Conservation (phyloP, 2,329 filamentous ascomycete genomes). For the Nigrograna mackinnonii region DNA sequence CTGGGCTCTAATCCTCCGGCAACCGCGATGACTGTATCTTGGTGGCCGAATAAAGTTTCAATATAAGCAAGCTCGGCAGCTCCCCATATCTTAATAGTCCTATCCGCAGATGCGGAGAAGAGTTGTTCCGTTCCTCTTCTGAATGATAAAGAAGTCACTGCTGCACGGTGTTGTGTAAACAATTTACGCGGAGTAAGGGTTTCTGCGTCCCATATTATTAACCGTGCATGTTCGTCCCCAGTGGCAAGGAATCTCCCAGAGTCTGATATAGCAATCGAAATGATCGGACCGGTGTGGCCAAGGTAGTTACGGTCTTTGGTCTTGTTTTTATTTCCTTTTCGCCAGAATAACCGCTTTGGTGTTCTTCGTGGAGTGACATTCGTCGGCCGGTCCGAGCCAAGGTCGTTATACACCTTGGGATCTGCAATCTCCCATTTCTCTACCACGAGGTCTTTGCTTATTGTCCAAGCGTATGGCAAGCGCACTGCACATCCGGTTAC, state of each 20-base stretch:
- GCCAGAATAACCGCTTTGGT: constrained; percentile 66
- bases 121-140: constrained; percentile 85
- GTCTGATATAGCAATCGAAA: constrained; percentile 82
- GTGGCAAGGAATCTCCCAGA: constrained; percentile 92
- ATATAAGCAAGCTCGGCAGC: constrained; percentile 90
- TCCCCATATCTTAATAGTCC: constrained; percentile 95
- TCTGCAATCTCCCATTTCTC: constrained; percentile 88
- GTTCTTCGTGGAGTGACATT: constrained; percentile 60
- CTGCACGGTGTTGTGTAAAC: constrained; percentile 89
- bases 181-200: constrained; percentile 78
- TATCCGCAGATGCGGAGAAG: constrained; percentile 87
- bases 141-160: constrained; percentile 83
- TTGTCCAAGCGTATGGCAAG: constrained; percentile 82
- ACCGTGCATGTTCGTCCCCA: constrained; percentile 79
- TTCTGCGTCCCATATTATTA: constrained; percentile 87
- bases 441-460: constrained; percentile 80
- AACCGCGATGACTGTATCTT: constrained; percentile 85
- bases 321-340: constrained; percentile 64
- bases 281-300: constrained; percentile 79
- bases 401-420: constrained; percentile 29
- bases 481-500: constrained; percentile 81
- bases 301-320: constrained; percentile 63
- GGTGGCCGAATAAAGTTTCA: constrained; percentile 94
- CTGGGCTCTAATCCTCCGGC: constrained; percentile 62
- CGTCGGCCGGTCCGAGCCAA: constrained; percentile 23